Conservation (phyloP, 176 grass and related monocot species). For the Zea mays region Zm-B73-REFERENCE-NAM-5.0 NC_050102.1:145692501-145693000, state of each 20-base stretch:
- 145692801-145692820: constrained; percentile 2
- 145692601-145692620: too few species aligned
- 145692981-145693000: constrained; percentile 87
- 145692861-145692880: constrained; percentile 85
- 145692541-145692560: too few species aligned
- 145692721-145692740: constrained; percentile 75
- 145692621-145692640: too few species aligned
- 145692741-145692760: constrained; percentile 65
- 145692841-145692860: constrained; percentile 67
- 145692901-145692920: constrained; percentile 96
- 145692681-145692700: constrained; percentile 96
- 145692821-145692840: constrained; percentile 37
- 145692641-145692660: constrained; percentile 88
- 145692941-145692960: constrained; percentile 94
- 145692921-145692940: constrained; percentile 86
- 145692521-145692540: too few species aligned
- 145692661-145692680: constrained; percentile 90
- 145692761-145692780: not conserved
- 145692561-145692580: too few species aligned
- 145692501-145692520: too few species aligned
- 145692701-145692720: constrained; percentile 82
- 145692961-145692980: constrained; percentile 88
- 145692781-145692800: not conserved
- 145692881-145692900: constrained; percentile 91
- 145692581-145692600: too few species aligned